phyloP scores from a whole-genome alignment of 2,329 filamentous ascomycete species.

The Plenodomus biglobosus region DNA sequence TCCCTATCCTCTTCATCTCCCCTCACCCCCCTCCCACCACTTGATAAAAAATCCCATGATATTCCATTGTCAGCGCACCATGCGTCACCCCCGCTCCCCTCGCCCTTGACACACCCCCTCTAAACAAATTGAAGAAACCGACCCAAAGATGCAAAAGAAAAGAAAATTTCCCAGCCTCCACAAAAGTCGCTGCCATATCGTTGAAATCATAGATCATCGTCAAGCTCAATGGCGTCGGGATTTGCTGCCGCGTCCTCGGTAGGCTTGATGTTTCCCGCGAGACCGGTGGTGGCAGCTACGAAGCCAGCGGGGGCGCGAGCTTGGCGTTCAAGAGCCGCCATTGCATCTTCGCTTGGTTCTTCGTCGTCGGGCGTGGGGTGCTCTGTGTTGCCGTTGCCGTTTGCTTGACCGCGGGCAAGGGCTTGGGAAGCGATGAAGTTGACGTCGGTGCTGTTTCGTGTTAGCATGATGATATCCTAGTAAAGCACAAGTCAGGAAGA shows the following conservation, averaged over 20 bases:
- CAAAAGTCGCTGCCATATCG: too few relatives aligned
- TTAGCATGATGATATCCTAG: conserved; percentile 36
- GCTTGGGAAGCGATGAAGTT: conserved; percentile 98
- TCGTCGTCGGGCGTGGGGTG: conserved; percentile 49
- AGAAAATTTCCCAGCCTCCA: too few relatives aligned
- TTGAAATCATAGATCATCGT: conserved; percentile 49
- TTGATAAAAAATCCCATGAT: too few relatives aligned
- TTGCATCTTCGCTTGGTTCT: conserved; percentile 69
- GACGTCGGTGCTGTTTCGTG: conserved; percentile 72
- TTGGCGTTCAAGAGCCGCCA: conserved; percentile 85
- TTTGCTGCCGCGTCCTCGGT: conserved; percentile 60
- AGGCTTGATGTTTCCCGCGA: conserved; percentile 60
- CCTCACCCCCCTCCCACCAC: too few relatives aligned
- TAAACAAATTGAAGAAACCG: too few relatives aligned
- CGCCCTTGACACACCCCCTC: too few relatives aligned
- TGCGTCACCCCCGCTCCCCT: too few relatives aligned
- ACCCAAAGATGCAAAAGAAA: too few relatives aligned
- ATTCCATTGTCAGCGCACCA: too few relatives aligned
- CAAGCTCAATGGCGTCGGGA: conserved; percentile 82
- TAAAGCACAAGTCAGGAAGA: conserved; percentile 10
- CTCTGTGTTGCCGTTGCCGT: conserved; percentile 51
- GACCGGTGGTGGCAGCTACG: conserved; percentile 78
- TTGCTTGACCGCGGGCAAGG: conserved; percentile 74
- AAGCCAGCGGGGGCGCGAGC: conserved; percentile 88
- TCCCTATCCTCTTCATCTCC: too few relatives aligned